These are phyloP conservation scores for Trypanosomatidae sp. DNA, from an alignment of 208 protist species.

Conservation along the genomic window DNA sequence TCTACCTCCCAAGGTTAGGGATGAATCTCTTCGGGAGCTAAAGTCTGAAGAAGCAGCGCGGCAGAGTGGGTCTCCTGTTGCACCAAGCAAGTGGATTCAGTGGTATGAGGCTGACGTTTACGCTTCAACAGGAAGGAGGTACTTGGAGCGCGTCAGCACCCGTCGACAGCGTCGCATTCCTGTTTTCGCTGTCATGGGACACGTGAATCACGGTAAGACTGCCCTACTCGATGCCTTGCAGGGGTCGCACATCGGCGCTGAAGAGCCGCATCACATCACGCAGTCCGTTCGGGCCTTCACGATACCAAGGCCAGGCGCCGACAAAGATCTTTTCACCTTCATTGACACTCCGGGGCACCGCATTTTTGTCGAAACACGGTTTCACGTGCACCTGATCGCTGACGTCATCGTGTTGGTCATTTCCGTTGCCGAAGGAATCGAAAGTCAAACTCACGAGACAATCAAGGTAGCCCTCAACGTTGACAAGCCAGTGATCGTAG, in stretches of 20 bases:
- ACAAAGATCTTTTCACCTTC: conserved; percentile 64
- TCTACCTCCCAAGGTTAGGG: conserved; percentile 48
- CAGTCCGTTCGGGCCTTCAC: conserved; percentile 83
- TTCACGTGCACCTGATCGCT: conserved; percentile 65
- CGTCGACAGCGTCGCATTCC: conserved; percentile 49
- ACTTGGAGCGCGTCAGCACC: conserved; percentile 46
- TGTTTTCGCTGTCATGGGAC: conserved; percentile 79
- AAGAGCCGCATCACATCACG: conserved; percentile 78
- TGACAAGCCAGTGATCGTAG: conserved; percentile 84
- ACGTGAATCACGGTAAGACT: conserved; percentile 91
- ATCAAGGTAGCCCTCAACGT: conserved; percentile 87
- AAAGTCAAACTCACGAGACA: conserved; percentile 82
- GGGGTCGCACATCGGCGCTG: conserved; percentile 35
- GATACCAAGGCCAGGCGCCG: conserved; percentile 15
- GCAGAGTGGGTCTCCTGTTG: neutral
- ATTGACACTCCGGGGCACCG: conserved; percentile 89
- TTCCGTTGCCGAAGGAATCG: conserved; percentile 77
- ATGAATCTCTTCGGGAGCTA: conserved; percentile 56
- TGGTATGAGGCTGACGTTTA: conserved; percentile 88
- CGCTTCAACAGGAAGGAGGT: conserved; percentile 63
- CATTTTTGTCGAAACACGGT: conserved; percentile 81
- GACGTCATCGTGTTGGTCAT: conserved; percentile 84
- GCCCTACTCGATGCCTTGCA: conserved; percentile 82
- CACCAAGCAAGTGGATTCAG: conserved; percentile 54
- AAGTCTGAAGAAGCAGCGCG: conserved; percentile 45